Evolutionary conservation across 2,329 filamentous ascomycete species (phyloP).

Genomic region (Ilyonectria sp.): DNA sequence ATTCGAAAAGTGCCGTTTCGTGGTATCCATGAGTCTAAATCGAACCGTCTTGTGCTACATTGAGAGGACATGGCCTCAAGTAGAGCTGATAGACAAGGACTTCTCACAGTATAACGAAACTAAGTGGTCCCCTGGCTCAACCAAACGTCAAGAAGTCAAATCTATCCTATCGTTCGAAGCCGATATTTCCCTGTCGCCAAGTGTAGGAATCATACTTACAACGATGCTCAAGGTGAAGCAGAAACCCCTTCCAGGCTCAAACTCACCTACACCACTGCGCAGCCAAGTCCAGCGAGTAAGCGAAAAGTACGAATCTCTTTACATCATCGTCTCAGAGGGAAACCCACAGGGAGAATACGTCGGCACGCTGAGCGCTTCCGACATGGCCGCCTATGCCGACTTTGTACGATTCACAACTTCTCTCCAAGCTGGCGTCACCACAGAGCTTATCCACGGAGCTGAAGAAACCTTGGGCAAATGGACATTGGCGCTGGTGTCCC

Average conservation of each 20-base stretch:
- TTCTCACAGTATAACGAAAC: slow-evolving; percentile 60
- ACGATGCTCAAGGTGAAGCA: slow-evolving; percentile 82
- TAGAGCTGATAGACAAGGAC: slow-evolving; percentile 74
- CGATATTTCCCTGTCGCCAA: slow-evolving; percentile 81
- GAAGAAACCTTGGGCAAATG: slow-evolving; percentile 67
- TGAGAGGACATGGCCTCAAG: slow-evolving; percentile 62
- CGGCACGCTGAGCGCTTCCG: slow-evolving; percentile 56
- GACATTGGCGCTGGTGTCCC: slow-evolving; percentile 67
- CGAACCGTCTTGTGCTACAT: slow-evolving; percentile 66
- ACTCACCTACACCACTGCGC: slow-evolving; percentile 63
- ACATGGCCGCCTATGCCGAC: slow-evolving; percentile 62
- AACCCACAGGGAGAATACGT: slow-evolving; percentile 60
- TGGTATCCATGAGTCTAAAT: slow-evolving; percentile 67
- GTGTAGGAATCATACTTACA: slow-evolving; percentile 78
- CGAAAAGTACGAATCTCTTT: slow-evolving; percentile 75
- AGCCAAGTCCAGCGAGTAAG: slow-evolving; percentile 69
- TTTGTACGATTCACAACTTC: slow-evolving; percentile 65
- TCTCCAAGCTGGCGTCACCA: slow-evolving; percentile 56
- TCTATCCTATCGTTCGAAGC: slow-evolving; percentile 70
- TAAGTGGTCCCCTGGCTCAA: slow-evolving; percentile 49
- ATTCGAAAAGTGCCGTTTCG: slow-evolving; percentile 51
- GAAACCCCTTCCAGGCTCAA: slow-evolving; percentile 71
- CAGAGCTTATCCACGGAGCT: slow-evolving; percentile 66
- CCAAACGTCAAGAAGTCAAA: slow-evolving; percentile 46
- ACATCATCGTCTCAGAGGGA: slow-evolving; percentile 77